Evolutionary conservation across 2,329 filamentous ascomycete species (phyloP), one percentile per base, ranked within the genome.

Genomic region (Sphaceloma murrayae): DNA sequence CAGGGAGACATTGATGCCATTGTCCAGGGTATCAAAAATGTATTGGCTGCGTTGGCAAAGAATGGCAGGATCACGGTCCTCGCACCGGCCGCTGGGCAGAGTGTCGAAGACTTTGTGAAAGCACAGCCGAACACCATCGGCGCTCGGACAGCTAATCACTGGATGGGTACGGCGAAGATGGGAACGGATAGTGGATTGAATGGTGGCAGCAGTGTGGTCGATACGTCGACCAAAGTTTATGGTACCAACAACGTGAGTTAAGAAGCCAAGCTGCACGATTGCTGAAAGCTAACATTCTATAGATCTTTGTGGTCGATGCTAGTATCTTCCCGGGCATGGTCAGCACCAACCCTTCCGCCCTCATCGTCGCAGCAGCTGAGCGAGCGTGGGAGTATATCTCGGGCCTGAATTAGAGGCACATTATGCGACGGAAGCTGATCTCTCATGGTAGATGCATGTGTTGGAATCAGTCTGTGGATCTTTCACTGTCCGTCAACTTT

Each of bases 261-360:
- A n/a, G n/a, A n/a, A n/a, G n/a, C n/a, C n/a, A n/a, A n/a, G n/a
- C n/a, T n/a, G n/a, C n/a, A n/a, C n/a, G n/a, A n/a, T n/a, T n/a
- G n/a, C n/a, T n/a, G n/a, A n/a, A n/a, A n/a, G n/a, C n/a, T n/a
- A n/a, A n/a, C n/a, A n/a, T n/a, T n/a, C n/a, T n/a, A n/a, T 11
- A 40, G 36, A 64, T 82, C 32, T 81, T 78, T 53, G 73, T 82
- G 9, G 75, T 83, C 2, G 79, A 84, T 53, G 79, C 74, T 0
- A 74, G 72, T 49, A 78, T 84, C 54, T 80, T 82, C 63, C 79
- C 80, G 0, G 80, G 80, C 50, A 74, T 82, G 52, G 70, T 78
- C 2, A 78, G 78, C 0, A 76, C 78, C n/a, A 85, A 85, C 61
- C 81, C 80, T 1, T 74, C 75, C 34, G 72, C 77, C 1, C 72